A percentile compares a stretch with the other conserved stretches of the same genome.
phyloP scores from a whole-genome alignment of 2,329 filamentous ascomycete species.

The Ramichloridium luteum region DNA sequence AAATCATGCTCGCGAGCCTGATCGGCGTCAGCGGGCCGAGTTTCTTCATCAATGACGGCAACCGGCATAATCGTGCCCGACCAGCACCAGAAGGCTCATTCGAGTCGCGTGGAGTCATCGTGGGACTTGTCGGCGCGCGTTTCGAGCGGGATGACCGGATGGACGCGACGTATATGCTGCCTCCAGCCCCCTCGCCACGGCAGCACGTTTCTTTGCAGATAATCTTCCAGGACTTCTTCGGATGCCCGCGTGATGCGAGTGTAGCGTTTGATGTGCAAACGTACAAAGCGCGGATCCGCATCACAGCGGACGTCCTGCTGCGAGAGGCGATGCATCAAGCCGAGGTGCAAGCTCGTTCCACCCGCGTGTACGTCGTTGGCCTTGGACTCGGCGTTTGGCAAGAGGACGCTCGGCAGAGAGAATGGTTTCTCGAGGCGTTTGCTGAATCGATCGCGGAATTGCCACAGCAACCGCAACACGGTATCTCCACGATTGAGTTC shows the following conservation, averaged over 20 bases:
- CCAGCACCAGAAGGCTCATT: constrained; percentile 7
- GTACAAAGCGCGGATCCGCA: constrained; percentile 20
- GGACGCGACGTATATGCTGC: constrained; percentile 19
- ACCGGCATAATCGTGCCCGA: constrained; percentile 14
- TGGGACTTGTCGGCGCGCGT: constrained; percentile 22
- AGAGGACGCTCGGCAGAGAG: constrained; percentile 10
- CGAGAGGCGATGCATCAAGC: constrained; percentile 19
- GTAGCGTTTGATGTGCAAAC: constrained; percentile 11
- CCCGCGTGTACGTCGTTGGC: constrained; percentile 22
- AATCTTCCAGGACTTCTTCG: constrained; percentile 15
- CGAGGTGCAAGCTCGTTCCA: constrained; percentile 9
- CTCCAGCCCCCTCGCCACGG: constrained; percentile 4
- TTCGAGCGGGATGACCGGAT: constrained; percentile 22
- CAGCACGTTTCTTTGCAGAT: constrained; percentile 12
- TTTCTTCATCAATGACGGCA: constrained; percentile 22
- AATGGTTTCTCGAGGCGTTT: constrained; percentile 19
- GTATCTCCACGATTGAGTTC: constrained; percentile 21
- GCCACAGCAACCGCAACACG: constrained; percentile 4
- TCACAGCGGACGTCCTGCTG: constrained; percentile 22
- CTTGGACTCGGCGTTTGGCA: constrained; percentile 26
- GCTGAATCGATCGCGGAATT: constrained; percentile 13
- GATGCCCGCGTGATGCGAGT: constrained; percentile 3
- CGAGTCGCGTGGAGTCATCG: constrained; percentile 20
- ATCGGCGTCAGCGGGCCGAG: constrained; percentile 21
- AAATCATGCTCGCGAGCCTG: constrained; percentile 23